A percentile compares a stretch with the other conserved stretches of the same genome.
Conservation (phyloP, 805 yeast species). For the Vanderwaltozyma tropicalis region DNA sequence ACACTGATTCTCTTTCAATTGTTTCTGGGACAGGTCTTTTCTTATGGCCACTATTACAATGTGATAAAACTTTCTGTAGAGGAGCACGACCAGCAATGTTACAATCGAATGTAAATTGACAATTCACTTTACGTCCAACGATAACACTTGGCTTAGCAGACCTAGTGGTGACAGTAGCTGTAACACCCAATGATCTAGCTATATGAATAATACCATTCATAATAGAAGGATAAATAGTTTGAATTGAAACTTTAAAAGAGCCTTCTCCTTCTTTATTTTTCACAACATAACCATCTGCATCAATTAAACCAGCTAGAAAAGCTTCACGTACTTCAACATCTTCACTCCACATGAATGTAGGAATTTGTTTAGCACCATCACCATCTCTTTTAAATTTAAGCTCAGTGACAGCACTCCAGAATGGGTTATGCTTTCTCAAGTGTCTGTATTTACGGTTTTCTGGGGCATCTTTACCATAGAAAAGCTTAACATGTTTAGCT, state of each 20-base stretch:
- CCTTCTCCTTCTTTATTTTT: conserved; percentile 10
- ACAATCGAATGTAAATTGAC: conserved; percentile 21
- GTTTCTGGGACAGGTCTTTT: conserved; percentile 7
- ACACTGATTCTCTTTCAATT: conserved; percentile 13
- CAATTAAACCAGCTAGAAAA: conserved; percentile 37
- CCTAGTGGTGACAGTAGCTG: conserved; percentile 25
- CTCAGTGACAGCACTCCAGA: conserved; percentile 23
- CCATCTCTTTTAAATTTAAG: conserved; percentile 16
- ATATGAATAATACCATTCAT: conserved; percentile 30
- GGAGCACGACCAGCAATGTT: conserved; percentile 15
- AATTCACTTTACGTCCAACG: conserved; percentile 15
- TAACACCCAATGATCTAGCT: conserved; percentile 37
- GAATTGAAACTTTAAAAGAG: conserved; percentile 22
- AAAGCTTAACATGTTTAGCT: conserved; percentile 19
- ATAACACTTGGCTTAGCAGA: conserved; percentile 15
- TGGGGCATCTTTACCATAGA: conserved; percentile 10
- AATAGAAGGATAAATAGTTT: conserved; percentile 26
- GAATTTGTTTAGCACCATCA: conserved; percentile 26
- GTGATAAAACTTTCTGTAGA: conserved; percentile 17
- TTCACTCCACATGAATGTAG: conserved; percentile 29
- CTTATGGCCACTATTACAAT: conserved; percentile 21
- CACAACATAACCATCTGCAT: conserved; percentile 30
- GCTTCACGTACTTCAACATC: conserved; percentile 34
- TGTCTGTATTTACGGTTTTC: conserved; percentile 9
- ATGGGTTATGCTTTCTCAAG: conserved; percentile 20